These are phyloP conservation scores for Corrigiola litoralis DNA, from an alignment of 179 eudicot species.

Conservation along the genomic window DNA sequence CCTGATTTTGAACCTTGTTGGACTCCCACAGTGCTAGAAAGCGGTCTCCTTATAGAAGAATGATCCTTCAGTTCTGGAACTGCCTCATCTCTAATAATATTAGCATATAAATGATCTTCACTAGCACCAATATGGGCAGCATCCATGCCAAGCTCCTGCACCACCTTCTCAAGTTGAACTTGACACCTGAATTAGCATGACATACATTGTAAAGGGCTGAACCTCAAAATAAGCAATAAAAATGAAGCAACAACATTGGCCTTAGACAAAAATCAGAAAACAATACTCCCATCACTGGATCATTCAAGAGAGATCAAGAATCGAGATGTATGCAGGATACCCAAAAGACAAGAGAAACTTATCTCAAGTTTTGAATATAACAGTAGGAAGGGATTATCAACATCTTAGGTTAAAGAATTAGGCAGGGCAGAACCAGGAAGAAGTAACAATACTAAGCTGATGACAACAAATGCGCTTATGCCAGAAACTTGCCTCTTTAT, in stretches of 20 bases:
- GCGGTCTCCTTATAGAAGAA: constrained; percentile 44
- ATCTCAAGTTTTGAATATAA: too few species aligned
- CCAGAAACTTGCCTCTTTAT: constrained; percentile 55
- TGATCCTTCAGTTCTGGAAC: constrained; percentile 25
- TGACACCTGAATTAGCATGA: constrained; percentile 51
- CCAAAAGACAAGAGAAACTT: too few species aligned
- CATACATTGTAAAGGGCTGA: not conserved
- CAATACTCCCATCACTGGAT: not conserved
- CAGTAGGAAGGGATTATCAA: too few species aligned
- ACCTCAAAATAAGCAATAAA: not conserved
- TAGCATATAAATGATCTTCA: constrained; percentile 49
- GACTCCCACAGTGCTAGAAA: constrained; percentile 29
- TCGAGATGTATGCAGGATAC: too few species aligned
- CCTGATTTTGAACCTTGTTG: constrained; percentile 48
- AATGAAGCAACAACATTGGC: not conserved
- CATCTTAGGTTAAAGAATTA: too few species aligned
- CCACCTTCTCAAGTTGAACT: constrained; percentile 59
- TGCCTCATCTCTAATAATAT: constrained; percentile 51
- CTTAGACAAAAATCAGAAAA: too few species aligned
- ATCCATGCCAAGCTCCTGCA: constrained; percentile 55
- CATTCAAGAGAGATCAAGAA: not conserved
- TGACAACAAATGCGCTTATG: too few species aligned
- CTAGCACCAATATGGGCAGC: constrained; percentile 27
- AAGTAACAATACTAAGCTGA: too few species aligned
- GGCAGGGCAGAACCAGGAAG: too few species aligned